A percentile compares a stretch with the other conserved stretches of the same genome.
Conservation (phyloP, 2,329 filamentous ascomycete species). For the Grosmannia serpens region DNA sequence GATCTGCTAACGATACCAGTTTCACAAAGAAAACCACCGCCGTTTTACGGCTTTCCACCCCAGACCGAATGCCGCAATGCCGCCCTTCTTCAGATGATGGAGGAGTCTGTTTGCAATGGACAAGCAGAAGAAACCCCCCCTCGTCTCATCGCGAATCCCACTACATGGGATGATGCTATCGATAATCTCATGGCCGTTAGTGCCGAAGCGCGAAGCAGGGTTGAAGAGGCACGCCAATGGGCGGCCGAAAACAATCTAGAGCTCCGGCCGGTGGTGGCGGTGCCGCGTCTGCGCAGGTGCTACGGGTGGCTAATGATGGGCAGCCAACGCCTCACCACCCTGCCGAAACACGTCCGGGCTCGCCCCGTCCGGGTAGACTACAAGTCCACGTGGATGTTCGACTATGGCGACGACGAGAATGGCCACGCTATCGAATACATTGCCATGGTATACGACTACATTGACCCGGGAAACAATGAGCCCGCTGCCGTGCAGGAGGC, state of each 20-base stretch:
- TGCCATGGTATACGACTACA: slow-evolving; percentile 1
- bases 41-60: background rate
- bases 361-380: background rate
- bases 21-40: too few relatives aligned
- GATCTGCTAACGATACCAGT: too few relatives aligned
- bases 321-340: background rate
- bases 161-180: background rate
- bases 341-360: background rate
- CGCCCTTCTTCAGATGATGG: background rate
- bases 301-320: background rate
- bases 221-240: background rate
- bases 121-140: background rate
- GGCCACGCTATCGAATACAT: background rate
- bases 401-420: background rate
- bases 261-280: background rate
- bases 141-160: background rate
- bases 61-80: background rate
- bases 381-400: background rate
- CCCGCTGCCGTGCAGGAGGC: background rate
- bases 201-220: too few relatives aligned
- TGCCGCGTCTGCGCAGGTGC: background rate
- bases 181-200: background rate
- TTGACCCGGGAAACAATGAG: background rate
- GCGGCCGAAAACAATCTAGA: background rate
- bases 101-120: background rate